phyloP scores from a whole-genome alignment of 2,329 filamentous ascomycete genomes.

The Sarocladium kiliense region DNA sequence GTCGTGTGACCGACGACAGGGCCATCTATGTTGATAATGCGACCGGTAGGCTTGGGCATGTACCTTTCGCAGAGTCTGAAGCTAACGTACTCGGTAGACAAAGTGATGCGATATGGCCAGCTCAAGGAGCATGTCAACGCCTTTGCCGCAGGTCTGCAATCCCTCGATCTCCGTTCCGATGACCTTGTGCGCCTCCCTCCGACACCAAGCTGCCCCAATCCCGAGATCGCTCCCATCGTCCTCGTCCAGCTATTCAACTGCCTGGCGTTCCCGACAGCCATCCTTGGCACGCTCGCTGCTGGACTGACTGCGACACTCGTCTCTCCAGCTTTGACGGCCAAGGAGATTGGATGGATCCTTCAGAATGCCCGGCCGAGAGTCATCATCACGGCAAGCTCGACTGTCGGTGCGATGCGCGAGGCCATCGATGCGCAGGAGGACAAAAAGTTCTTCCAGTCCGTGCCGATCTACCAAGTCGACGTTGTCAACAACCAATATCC shows the following conservation, averaged over 20 bases:
- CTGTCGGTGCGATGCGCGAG: constrained; percentile 25
- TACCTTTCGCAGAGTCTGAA: background rate
- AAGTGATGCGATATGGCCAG: constrained; percentile 28
- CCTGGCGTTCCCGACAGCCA: constrained; percentile 29
- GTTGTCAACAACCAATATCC: constrained; percentile 29
- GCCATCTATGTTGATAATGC: constrained; percentile 36
- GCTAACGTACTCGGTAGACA: constrained; percentile 20
- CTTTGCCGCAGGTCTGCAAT: constrained; percentile 28
- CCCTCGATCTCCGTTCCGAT: constrained; percentile 29
- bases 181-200: constrained; percentile 28
- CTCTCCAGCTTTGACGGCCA: constrained; percentile 32
- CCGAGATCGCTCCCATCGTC: constrained; percentile 35
- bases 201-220: constrained; percentile 30
- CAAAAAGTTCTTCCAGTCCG: constrained; percentile 21
- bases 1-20: constrained; percentile 24
- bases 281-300: constrained; percentile 32
- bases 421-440: constrained; percentile 30
- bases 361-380: constrained; percentile 32
- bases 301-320: constrained; percentile 34
- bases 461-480: constrained; percentile 58
- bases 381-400: constrained; percentile 29
- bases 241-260: constrained; percentile 38
- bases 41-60: constrained; percentile 20
- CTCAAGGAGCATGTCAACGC: constrained; percentile 28
- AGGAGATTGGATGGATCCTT: constrained; percentile 35